Percentiles rank a stretch among this genome's conserved stretches.
phyloP scores from a whole-genome alignment of 257 asterid species.

The Solanum stenotomum region DNA sequence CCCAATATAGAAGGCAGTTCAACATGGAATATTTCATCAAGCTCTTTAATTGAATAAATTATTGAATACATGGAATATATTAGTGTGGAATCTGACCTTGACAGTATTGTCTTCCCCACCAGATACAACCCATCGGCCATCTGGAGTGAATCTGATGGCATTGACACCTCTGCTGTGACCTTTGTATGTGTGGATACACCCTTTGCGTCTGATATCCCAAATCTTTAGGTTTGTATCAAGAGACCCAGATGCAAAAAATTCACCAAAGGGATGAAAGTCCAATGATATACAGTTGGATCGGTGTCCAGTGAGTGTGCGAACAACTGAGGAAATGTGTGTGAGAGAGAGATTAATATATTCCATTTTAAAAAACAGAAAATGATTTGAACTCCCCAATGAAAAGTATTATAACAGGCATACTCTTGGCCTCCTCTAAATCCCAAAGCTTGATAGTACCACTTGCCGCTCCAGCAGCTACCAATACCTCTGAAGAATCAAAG shows the following conservation, averaged over 20 bases:
- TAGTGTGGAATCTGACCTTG: constrained; percentile 46
- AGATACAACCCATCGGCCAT: constrained; percentile 99
- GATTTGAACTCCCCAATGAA: not conserved
- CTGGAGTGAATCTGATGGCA: constrained; percentile 92
- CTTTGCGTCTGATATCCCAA: constrained; percentile 97
- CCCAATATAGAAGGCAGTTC: not conserved
- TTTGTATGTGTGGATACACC: constrained; percentile 96
- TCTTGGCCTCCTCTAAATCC: constrained; percentile 99
- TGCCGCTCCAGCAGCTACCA: constrained; percentile 99
- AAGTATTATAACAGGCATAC: constrained; percentile 34
- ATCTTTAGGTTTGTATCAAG: constrained; percentile 92
- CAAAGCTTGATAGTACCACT: constrained; percentile 98
- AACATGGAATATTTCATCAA: not conserved
- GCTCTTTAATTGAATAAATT: not conserved
- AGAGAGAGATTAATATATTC: not conserved
- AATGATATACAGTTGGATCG: constrained; percentile 96
- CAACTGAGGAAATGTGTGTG: constrained; percentile 27
- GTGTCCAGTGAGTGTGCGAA: constrained; percentile 96
- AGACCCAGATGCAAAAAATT: constrained; percentile 98
- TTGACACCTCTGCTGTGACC: constrained; percentile 97
- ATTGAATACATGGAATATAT: not conserved
- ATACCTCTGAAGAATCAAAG: constrained; percentile 92
- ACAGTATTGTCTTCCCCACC: constrained; percentile 99
- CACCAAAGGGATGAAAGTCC: constrained; percentile 99
- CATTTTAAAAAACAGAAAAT: not conserved